Base-by-base conservation (phyloP, 1,284 basidiomycete species). In the Anthracocystis panici-leucophaei region DNA sequence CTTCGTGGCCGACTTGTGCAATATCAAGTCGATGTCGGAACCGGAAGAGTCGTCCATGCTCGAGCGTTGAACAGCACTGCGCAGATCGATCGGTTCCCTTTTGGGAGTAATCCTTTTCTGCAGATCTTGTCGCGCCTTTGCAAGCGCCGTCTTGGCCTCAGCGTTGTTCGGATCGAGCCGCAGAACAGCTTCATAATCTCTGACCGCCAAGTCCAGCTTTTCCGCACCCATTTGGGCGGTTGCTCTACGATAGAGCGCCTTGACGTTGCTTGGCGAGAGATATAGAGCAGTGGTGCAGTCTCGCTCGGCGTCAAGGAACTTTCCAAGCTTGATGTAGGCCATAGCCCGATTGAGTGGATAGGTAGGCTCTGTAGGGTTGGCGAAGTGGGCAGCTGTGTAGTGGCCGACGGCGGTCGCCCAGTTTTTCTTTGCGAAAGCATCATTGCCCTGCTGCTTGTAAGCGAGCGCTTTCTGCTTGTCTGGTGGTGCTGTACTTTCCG, bases 251-350 rank as follows among this genome's bases (percentile, higher is more conserved):
- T 64, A 73, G 1, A 67, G 49, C 3, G 70, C 70, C 35, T 73
- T 73, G 57, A 73, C 61, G 21, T 68, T 73, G 49, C 61, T 51
- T 6, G 65, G 70, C 14, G 70, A 60, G 5, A 73, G 40, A 0
- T 21, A 7, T 0, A 73, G 57, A 2, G 54, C 65, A 8, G 50
- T 51, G 14, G 61, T 61, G 50, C 70, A 73, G 35, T 73, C 70
- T 14, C 70, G 57, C 12, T 73, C 70, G 5, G 70, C 70, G 23
- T 73, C 70, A 25, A 64, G 20, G 20, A 50, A 65, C 44, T 73
- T 73, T 48, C 49, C 61, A 10, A 67, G 55, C 57, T 73, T 73
- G 57, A 73, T 59, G 54, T 73, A 73, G 11, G 70, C 70, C 70
- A 73, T 73, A 21, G 70, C 70, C 12, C 70, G 46, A 33, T 73